Evolutionary conservation across 176 grass and related monocot species (phyloP).

Genomic region (Hyparrhenia diplandra): DNA sequence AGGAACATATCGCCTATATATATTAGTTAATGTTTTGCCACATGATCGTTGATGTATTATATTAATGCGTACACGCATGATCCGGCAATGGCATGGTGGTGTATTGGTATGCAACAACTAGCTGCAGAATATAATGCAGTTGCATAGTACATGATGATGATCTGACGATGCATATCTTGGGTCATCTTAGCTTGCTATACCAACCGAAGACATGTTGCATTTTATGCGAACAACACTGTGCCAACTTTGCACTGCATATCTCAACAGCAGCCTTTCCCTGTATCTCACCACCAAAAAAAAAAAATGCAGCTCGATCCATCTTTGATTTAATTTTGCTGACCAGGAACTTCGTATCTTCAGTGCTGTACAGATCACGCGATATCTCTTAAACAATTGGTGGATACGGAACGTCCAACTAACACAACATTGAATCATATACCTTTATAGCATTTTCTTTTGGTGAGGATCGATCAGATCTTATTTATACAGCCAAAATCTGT

Average conservation of each 20-base stretch:
- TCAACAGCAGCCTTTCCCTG: slow-evolving; percentile 38
- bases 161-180: slow-evolving; percentile 13
- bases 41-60: too few relatives aligned
- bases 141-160: neutral
- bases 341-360: slow-evolving; percentile 1
- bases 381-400: slow-evolving; percentile 39
- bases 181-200: slow-evolving; percentile 11
- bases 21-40: too few relatives aligned
- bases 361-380: slow-evolving; percentile 28
- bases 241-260: slow-evolving; percentile 44
- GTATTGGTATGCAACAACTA: neutral
- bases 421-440: neutral
- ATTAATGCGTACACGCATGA: neutral
- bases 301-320: neutral
- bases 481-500: neutral
- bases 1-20: too few relatives aligned
- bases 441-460: neutral
- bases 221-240: slow-evolving; percentile 36
- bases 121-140: neutral
- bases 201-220: slow-evolving; percentile 44
- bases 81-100: neutral
- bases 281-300: neutral
- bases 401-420: neutral
- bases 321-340: neutral
- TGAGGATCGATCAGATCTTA: neutral